Evolutionary conservation across 1,284 basidiomycete species (phyloP).

Genomic region (Rhodotorula sp.): DNA sequence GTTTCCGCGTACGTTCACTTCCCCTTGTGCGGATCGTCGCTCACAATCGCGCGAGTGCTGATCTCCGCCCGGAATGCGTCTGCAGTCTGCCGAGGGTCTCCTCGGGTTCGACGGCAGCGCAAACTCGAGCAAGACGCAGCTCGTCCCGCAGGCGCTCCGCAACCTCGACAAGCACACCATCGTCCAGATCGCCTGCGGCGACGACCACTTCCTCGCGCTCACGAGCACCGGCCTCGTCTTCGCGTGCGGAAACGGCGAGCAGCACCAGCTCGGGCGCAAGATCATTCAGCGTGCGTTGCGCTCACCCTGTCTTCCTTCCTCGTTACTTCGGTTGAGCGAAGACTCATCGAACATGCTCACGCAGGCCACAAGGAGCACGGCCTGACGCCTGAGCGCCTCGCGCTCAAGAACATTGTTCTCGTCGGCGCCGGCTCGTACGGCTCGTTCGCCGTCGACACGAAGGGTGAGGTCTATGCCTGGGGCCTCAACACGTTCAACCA

Average conservation of each 20-base stretch:
- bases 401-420: constrained; percentile 70
- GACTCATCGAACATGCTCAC: background rate
- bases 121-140: constrained; percentile 52
- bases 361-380: constrained; percentile 74
- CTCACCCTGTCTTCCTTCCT: background rate
- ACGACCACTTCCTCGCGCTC: constrained; percentile 82
- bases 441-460: constrained; percentile 83
- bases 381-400: constrained; percentile 75
- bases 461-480: constrained; percentile 85
- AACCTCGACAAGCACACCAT: constrained; percentile 60
- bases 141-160: constrained; percentile 54
- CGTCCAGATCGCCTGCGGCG: constrained; percentile 72
- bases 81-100: constrained; percentile 69
- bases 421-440: constrained; percentile 80
- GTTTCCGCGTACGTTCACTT: constrained; percentile 71
- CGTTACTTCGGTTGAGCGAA: background rate
- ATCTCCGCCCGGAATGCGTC: background rate
- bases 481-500: constrained; percentile 80
- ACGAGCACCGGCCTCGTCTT: constrained; percentile 81
- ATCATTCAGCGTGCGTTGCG: constrained; percentile 64
- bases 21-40: background rate
- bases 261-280: constrained; percentile 42
- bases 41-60: background rate
- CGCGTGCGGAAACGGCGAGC: constrained; percentile 76
- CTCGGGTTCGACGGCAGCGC: constrained; percentile 76